Conservation (phyloP, 371 early-diverging fungal species). For the Rhizomucor pusillus region DNA sequence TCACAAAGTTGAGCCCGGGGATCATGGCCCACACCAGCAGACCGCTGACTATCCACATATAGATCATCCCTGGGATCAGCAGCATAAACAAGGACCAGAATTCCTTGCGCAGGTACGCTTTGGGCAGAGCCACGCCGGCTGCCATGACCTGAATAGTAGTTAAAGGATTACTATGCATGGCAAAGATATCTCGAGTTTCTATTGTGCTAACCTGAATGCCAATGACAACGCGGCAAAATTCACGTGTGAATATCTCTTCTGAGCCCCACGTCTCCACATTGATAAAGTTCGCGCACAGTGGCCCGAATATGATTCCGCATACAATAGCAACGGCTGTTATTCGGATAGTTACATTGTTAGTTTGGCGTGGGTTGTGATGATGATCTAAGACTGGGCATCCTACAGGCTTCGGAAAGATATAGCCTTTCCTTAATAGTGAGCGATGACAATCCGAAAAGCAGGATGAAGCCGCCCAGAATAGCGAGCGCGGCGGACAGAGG, state of each 20-base stretch:
- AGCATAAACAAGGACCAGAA: slow-evolving; percentile 65
- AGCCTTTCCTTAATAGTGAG: slow-evolving; percentile 86
- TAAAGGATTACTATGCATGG: neutral
- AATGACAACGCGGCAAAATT: slow-evolving; percentile 75
- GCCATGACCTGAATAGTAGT: slow-evolving; percentile 64
- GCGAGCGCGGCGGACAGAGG: slow-evolving; percentile 24
- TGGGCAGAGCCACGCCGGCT: slow-evolving; percentile 61
- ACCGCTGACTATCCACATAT: slow-evolving; percentile 85
- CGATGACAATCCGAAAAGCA: slow-evolving; percentile 81
- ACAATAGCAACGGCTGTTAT: slow-evolving; percentile 70
- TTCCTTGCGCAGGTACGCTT: slow-evolving; percentile 61
- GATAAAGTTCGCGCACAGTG: slow-evolving; percentile 51
- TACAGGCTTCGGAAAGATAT: slow-evolving; percentile 87
- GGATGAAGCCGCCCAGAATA: slow-evolving; percentile 80
- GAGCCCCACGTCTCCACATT: slow-evolving; percentile 36
- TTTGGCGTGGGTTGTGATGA: neutral
- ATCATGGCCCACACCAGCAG: slow-evolving; percentile 57
- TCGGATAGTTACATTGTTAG: neutral
- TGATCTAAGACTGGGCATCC: slow-evolving; percentile 14
- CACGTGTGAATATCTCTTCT: slow-evolving; percentile 48
- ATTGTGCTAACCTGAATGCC: slow-evolving; percentile 60
- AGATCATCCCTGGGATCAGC: slow-evolving; percentile 81
- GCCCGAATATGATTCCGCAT: slow-evolving; percentile 86
- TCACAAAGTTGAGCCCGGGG: slow-evolving; percentile 33
- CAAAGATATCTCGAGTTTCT: neutral